Evolutionary conservation across 257 asterid genomes (phyloP), one percentile per base, ranked within the genome.

Genomic region (Plantago major): DNA sequence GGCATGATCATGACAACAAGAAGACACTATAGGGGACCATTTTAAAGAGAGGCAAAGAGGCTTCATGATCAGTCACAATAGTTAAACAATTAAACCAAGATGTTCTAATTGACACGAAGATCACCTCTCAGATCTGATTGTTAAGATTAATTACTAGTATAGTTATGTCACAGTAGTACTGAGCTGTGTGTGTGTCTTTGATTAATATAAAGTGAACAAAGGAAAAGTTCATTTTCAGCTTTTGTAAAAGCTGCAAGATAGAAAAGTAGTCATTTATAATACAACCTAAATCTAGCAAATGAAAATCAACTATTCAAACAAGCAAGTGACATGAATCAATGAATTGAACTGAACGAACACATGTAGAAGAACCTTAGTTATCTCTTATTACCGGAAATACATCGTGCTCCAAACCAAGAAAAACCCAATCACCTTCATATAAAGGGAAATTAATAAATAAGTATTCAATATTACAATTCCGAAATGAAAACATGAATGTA

Each of bases 21-120:
- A 47, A 48, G 52, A 70, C 49, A 43, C 55, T 46, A 48, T 22
- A 1, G 16, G 62, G 74, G 75, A 57, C 74, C 68, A 68, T 68
- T 42, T 8, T 30, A 16, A 18, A 59, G 15, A 52, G 57, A 30
- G 40, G 3, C 26, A 22, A 22, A 22, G 26, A 22, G 26, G 26
- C 2, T 22, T 22, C 26, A 22, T 19, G 26, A 16, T 50, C 18
- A 46, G 12, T 46, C 15, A 14, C 8, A 12, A 13, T 1, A 12
- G 40, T 33, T 33, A 33, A 33, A 13, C 13, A 11, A 46, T 46
- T 30, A 48, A 5, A 7, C 22, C 33, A 53, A 22, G 33, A 26
- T 53, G 17, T 26, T 38, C 10, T 52, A 22, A 22, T 52, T 51
- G 14, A 1, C 58, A 52, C 58, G 18, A 7, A 52, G 58, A 52